Evolutionary conservation across 1,284 basidiomycete species (phyloP).

Genomic region (Exsudoporus floridanus): DNA sequence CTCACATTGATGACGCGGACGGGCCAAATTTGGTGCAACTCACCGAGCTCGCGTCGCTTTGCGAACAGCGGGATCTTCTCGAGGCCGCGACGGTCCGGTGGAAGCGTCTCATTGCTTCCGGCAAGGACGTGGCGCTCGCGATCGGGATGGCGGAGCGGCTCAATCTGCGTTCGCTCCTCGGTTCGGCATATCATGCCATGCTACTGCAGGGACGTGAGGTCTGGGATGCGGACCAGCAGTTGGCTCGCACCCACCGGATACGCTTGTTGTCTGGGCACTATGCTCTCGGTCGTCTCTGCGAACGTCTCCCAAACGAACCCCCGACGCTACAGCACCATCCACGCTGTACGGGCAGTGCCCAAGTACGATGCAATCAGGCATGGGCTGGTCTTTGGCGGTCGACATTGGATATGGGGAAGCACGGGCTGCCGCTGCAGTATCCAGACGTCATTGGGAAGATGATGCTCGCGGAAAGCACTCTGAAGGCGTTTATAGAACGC

Average conservation of each 20-base stretch:
- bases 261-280: slow-evolving; percentile 45
- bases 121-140: slow-evolving; percentile 44
- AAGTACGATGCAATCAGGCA: slow-evolving; percentile 44
- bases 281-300: slow-evolving; percentile 43
- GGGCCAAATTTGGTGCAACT: slow-evolving; percentile 40
- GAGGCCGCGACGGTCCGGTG: slow-evolving; percentile 40
- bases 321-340: slow-evolving; percentile 40
- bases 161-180: slow-evolving; percentile 41
- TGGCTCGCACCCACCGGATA: slow-evolving; percentile 42
- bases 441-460: slow-evolving; percentile 43
- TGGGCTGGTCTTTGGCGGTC: slow-evolving; percentile 43
- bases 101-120: slow-evolving; percentile 44
- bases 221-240: slow-evolving; percentile 41
- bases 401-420: slow-evolving; percentile 39
- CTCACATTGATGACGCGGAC: slow-evolving; percentile 31
- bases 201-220: slow-evolving; percentile 41
- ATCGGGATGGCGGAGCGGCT: slow-evolving; percentile 44
- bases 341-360: slow-evolving; percentile 39
- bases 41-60: slow-evolving; percentile 47
- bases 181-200: slow-evolving; percentile 46
- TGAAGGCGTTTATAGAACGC: slow-evolving; percentile 43
- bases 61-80: slow-evolving; percentile 44
- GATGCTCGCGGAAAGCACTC: slow-evolving; percentile 42
- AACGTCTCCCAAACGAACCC: slow-evolving; percentile 39
- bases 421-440: slow-evolving; percentile 37